A percentile compares a stretch with the other conserved stretches of the same genome.
Evolutionary conservation across 2,329 filamentous ascomycete species (phyloP).

Genomic region (Diaporthe sp.): DNA sequence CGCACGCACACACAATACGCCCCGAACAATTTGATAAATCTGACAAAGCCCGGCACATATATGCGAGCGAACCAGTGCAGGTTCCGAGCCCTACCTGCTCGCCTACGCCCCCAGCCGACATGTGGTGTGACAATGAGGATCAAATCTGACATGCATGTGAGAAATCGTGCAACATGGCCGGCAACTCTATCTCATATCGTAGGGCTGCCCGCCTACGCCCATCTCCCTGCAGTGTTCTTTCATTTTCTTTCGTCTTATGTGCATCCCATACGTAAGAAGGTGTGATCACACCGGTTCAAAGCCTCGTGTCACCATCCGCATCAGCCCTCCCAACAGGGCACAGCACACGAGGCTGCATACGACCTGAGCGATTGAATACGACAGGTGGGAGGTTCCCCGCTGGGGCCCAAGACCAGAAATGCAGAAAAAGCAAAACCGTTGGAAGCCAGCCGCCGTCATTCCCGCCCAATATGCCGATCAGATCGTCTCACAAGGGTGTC

Average conservation of each 20-base stretch:
- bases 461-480: conserved; percentile 14
- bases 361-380: not conserved
- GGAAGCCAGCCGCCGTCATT: not conserved
- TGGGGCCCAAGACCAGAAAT: not conserved
- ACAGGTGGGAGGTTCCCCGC: not conserved
- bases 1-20: not conserved
- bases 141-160: conserved; percentile 30
- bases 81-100: conserved; percentile 18
- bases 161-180: conserved; percentile 15
- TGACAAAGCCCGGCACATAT: conserved; percentile 15
- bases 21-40: conserved; percentile 1
- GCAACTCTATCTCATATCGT: conserved; percentile 20
- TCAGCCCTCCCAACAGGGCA: not conserved
- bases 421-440: conserved; percentile 1
- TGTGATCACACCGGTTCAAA: conserved; percentile 15
- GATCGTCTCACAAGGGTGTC: not conserved
- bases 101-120: not conserved
- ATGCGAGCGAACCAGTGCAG: conserved; percentile 21
- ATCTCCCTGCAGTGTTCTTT: not conserved
- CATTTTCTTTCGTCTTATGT: not conserved
- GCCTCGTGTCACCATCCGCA: conserved; percentile 12
- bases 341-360: conserved; percentile 4
- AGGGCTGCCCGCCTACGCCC: conserved; percentile 25
- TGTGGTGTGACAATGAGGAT: conserved; percentile 24
- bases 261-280: not conserved